phyloP scores from a whole-genome alignment of 371 early-diverging fungal species.

The Syncephalis fuscata region DNA sequence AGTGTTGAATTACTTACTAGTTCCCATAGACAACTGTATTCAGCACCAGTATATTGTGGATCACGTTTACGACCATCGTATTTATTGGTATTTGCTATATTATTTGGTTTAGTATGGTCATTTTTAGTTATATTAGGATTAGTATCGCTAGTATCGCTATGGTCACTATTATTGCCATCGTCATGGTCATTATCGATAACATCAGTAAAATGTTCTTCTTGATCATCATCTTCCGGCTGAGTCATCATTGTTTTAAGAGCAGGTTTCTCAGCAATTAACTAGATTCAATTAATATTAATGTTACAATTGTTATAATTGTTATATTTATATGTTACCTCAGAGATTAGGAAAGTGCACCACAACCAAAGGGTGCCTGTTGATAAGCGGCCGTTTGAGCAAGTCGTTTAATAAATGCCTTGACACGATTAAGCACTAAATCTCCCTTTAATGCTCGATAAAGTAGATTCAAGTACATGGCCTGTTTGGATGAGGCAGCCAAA shows the following conservation, averaged over 20 bases:
- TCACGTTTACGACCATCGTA: conserved; percentile 83
- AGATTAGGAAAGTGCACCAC: conserved; percentile 70
- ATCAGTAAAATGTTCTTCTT: conserved; percentile 34
- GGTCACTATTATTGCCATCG: conserved; percentile 7
- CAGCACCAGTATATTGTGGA: conserved; percentile 70
- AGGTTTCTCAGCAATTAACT: background rate
- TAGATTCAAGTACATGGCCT: conserved; percentile 84
- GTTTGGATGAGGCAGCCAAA: conserved; percentile 61
- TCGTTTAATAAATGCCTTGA: conserved; percentile 78
- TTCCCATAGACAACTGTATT: conserved; percentile 79
- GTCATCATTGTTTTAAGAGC: conserved; percentile 26
- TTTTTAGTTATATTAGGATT: conserved; percentile 3
- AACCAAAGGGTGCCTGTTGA: conserved; percentile 68
- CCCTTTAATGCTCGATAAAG: conserved; percentile 68
- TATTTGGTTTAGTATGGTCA: conserved; percentile 5
- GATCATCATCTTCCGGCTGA: conserved; percentile 53
- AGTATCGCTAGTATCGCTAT: too few relatives aligned
- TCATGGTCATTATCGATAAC: conserved; percentile 23
- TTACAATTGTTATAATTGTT: conserved; percentile 1
- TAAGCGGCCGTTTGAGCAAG: conserved; percentile 61
- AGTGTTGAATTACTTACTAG: conserved; percentile 23
- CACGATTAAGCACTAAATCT: conserved; percentile 48
- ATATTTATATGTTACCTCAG: conserved; percentile 28
- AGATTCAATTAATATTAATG: background rate
- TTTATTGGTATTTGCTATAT: conserved; percentile 10